Base-by-base conservation (phyloP, 2,329 filamentous ascomycete genomes). In the Myriangium duriaei region DNA sequence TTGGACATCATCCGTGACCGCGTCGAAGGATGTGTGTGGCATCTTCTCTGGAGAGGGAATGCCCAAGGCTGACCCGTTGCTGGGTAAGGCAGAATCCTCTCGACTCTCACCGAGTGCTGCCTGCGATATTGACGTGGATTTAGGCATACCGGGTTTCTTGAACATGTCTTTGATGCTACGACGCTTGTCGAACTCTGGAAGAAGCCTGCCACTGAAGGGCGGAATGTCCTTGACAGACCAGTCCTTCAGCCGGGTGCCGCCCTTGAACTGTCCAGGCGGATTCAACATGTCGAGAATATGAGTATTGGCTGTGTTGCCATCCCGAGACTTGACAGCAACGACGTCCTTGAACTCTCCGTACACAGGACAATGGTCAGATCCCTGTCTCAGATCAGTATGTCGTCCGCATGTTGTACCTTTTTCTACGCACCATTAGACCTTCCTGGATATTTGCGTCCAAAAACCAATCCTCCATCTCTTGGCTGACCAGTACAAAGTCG, bases 101-200 rank as follows among this genome's bases (percentile, higher is more conserved):
- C 9, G 19, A 6, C 18, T 11, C n/a, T 29, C 11, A 11, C 3
- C 13, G 10, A 6, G 4, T 21, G 29, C 14, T 21, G 34, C n/a
- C 29, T 37, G 14, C 14, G 18, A 7, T 26, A n/a, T 7, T n/a
- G 21, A 26, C n/a, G 21, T 26, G 7, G n/a, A 7, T 26, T 26
- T 26, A n/a, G 21, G n/a, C 21, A 26, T 26, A 26, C 21, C 28
- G 3, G 43, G 31, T 36, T 71, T 78, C 49, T 71, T 76, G 54
- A 96, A 95, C 91, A 98, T 96, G 52, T 93, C 86, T 49, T 80
- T 83, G 52, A 98, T 95, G 54, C 68, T 94, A 47, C 75, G 74
- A 13, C 91, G 75, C 42, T 79, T 78, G 52, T 87, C 76, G 49
- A 96, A 96, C 49, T 95, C 87, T 1, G 85, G 80, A 40, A 95